Evolutionary conservation across 768 basidiomycete species (phyloP).

Genomic region (Austroboletus festivus): DNA sequence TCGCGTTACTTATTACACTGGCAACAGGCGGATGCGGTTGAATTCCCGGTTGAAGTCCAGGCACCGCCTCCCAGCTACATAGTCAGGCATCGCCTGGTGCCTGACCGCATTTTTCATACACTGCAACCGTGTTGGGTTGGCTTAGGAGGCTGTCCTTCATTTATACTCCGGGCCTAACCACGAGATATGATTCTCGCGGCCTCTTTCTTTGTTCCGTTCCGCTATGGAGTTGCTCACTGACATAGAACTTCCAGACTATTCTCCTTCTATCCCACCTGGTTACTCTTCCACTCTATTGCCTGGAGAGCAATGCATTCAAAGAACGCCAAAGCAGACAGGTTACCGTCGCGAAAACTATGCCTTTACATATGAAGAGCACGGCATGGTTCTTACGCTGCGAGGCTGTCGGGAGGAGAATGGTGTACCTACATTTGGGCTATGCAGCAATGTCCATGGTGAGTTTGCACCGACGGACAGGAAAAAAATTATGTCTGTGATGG

Average conservation of each 20-base stretch:
- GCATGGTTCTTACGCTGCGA: slow-evolving; percentile 29
- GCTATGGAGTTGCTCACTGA: slow-evolving; percentile 14
- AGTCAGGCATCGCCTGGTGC: slow-evolving; percentile 19
- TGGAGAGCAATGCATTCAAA: slow-evolving; percentile 53
- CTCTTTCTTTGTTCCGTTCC: slow-evolving; percentile 1
- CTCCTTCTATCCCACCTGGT: slow-evolving; percentile 50
- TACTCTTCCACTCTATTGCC: slow-evolving; percentile 55
- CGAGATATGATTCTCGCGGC: not conserved
- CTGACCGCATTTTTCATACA: slow-evolving; percentile 7
- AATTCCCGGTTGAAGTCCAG: too few species aligned
- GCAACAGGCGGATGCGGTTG: too few species aligned
- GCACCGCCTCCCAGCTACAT: too few species aligned
- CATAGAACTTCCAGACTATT: slow-evolving; percentile 46
- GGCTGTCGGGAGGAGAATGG: slow-evolving; percentile 32
- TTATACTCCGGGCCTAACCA: slow-evolving; percentile 16
- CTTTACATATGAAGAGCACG: slow-evolving; percentile 31
- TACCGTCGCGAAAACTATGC: slow-evolving; percentile 16
- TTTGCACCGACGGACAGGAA: slow-evolving; percentile 26
- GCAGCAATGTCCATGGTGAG: slow-evolving; percentile 29
- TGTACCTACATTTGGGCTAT: slow-evolving; percentile 29
- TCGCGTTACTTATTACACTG: not conserved
- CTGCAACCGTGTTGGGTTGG: slow-evolving; percentile 5
- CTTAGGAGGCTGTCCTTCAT: slow-evolving; percentile 14
- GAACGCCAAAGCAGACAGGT: slow-evolving; percentile 33
- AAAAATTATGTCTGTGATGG: slow-evolving; percentile 25